A percentile compares a stretch with the other conserved stretches of the same genome.
These are phyloP conservation scores for Cystobasidium slooffiae DNA, from an alignment of 1,284 basidiomycete species.

Conservation along the genomic window DNA sequence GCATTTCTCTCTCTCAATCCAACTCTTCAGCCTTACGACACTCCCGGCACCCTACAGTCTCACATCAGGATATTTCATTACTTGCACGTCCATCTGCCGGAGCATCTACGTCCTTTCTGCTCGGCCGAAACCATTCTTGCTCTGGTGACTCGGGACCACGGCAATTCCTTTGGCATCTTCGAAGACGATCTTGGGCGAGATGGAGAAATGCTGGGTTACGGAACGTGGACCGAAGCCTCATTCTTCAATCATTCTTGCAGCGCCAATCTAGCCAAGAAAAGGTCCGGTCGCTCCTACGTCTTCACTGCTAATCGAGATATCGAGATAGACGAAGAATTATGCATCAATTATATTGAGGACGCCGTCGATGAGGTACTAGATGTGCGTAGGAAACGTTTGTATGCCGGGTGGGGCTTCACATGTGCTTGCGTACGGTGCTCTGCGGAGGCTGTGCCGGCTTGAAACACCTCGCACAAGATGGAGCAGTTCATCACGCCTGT, in stretches of 20 bases:
- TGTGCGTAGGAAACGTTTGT: conserved; percentile 45
- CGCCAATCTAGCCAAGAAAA: conserved; percentile 44
- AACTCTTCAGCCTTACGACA: conserved; percentile 43
- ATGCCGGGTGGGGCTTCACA: conserved; percentile 48
- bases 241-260: conserved; percentile 53
- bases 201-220: conserved; percentile 52
- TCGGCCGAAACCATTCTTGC: conserved; percentile 42
- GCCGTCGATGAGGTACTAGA: conserved; percentile 18
- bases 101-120: conserved; percentile 25
- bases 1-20: conserved; percentile 46
- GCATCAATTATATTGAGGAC: conserved; percentile 51
- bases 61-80: conserved; percentile 45
- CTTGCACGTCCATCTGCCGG: conserved; percentile 47
- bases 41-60: conserved; percentile 9
- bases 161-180: conserved; percentile 52
- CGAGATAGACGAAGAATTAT: conserved; percentile 46
- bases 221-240: conserved; percentile 49
- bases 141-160: conserved; percentile 46
- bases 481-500: background rate
- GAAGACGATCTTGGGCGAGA: conserved; percentile 42
- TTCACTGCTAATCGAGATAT: conserved; percentile 46
- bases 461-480: background rate
- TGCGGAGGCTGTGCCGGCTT: background rate
- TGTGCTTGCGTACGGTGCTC: conserved; percentile 46
- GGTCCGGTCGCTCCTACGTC: conserved; percentile 46